Evolutionary conservation across 805 yeast species (phyloP).

Genomic region (Barnettozyma populi): DNA sequence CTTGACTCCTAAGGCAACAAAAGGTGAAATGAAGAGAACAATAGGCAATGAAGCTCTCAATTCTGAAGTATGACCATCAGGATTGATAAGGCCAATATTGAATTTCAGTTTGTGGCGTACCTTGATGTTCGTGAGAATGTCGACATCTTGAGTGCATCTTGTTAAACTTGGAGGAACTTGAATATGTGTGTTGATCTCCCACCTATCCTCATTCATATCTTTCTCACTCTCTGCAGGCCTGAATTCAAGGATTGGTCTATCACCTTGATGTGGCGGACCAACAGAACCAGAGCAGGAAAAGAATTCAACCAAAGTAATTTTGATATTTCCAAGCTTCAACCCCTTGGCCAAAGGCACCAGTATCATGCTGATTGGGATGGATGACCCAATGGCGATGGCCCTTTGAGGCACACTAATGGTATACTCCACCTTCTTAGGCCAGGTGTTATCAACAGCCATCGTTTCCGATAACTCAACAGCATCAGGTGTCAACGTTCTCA

Average conservation of each 20-base stretch:
- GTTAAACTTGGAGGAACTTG: slow-evolving; percentile 69
- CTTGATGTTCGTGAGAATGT: slow-evolving; percentile 59
- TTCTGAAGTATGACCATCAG: slow-evolving; percentile 92
- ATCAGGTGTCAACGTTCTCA: slow-evolving; percentile 85
- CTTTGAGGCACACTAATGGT: slow-evolving; percentile 79
- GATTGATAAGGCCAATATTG: slow-evolving; percentile 69
- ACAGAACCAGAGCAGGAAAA: slow-evolving; percentile 53
- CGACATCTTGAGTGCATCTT: slow-evolving; percentile 83
- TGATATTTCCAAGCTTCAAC: slow-evolving; percentile 67
- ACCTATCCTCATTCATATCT: slow-evolving; percentile 43
- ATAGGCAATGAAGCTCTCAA: slow-evolving; percentile 87
- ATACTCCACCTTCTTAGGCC: slow-evolving; percentile 94
- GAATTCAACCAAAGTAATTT: slow-evolving; percentile 62
- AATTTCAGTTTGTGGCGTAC: slow-evolving; percentile 87
- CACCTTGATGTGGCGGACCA: slow-evolving; percentile 56
- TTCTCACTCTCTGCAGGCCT: slow-evolving; percentile 31
- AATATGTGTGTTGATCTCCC: slow-evolving; percentile 66
- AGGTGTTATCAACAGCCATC: slow-evolving; percentile 86
- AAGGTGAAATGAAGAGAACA: slow-evolving; percentile 71
- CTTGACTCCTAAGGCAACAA: slow-evolving; percentile 62
- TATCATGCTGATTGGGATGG: slow-evolving; percentile 60
- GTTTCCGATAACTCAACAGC: slow-evolving; percentile 85
- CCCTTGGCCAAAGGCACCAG: slow-evolving; percentile 82
- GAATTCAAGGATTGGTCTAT: slow-evolving; percentile 53
- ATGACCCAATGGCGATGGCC: slow-evolving; percentile 86